A percentile compares a stretch with the other conserved stretches of the same genome.
phyloP scores from a whole-genome alignment of 2,329 filamentous ascomycete species.

The Cercospora sesami region DNA sequence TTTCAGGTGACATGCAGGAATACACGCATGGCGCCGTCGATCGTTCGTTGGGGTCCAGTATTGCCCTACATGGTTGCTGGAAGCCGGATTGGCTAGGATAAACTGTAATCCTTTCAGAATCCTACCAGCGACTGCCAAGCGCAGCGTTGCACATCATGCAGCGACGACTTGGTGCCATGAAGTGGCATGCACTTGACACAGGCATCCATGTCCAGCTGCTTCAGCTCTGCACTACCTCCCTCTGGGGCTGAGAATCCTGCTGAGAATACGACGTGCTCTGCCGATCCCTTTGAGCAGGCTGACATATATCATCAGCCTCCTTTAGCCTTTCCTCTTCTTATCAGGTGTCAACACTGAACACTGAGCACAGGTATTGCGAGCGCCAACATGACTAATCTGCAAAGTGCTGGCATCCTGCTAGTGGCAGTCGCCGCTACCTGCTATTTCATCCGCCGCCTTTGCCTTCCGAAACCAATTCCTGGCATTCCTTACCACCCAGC shows the following conservation, averaged over 20 bases:
- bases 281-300: neutral
- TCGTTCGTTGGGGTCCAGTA: neutral
- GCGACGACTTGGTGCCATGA: neutral
- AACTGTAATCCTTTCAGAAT: neutral
- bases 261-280: neutral
- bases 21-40: neutral
- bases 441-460: conserved; percentile 13
- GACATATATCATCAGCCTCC: neutral
- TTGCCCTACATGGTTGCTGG: neutral
- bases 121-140: neutral
- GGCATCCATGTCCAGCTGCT: neutral
- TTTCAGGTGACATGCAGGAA: neutral
- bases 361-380: neutral
- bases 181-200: neutral
- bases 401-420: neutral
- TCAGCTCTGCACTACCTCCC: neutral
- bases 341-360: neutral
- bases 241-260: neutral
- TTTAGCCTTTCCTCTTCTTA: neutral
- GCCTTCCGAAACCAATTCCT: conserved; percentile 47
- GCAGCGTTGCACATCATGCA: neutral
- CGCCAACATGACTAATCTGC: neutral
- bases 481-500: conserved; percentile 50
- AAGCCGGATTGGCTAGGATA: neutral
- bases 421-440: neutral